Evolutionary conservation across 805 yeast species (phyloP).

Genomic region (Wickerhamiella azyma): DNA sequence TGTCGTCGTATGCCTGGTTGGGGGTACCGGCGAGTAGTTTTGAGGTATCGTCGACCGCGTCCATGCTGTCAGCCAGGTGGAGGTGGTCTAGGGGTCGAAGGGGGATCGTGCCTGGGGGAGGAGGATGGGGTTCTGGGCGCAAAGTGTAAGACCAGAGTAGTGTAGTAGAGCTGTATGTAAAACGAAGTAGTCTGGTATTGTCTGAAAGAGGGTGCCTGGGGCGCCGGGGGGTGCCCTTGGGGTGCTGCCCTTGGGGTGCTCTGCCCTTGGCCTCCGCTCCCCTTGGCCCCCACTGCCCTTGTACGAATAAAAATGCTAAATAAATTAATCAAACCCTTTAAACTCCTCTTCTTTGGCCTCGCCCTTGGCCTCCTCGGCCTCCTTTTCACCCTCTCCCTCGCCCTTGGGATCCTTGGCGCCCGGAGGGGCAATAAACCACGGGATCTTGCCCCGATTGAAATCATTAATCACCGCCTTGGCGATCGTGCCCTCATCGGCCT

Average conservation of each 20-base stretch:
- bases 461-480: slow-evolving; percentile 84
- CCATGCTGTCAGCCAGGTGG: slow-evolving; percentile 23
- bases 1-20: slow-evolving; percentile 34
- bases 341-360: neutral
- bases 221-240: too few species aligned
- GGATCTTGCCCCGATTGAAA: slow-evolving; percentile 93
- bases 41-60: slow-evolving; percentile 26
- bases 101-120: too few species aligned
- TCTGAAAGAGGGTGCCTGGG: too few species aligned
- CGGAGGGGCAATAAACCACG: slow-evolving; percentile 96
- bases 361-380: neutral
- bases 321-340: neutral
- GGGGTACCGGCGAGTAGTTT: slow-evolving; percentile 11
- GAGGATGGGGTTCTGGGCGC: too few species aligned
- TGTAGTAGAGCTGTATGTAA: too few species aligned
- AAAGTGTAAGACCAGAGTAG: too few species aligned
- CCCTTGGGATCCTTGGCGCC: slow-evolving; percentile 38
- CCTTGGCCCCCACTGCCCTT: too few species aligned
- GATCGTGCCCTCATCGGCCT: slow-evolving; percentile 89
- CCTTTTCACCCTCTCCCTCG: neutral
- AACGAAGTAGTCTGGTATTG: too few species aligned
- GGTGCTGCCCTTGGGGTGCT: too few species aligned
- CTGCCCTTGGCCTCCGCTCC: too few species aligned
- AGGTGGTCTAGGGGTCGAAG: too few species aligned
- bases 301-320: neutral